Percentiles rank a stretch among this genome's conserved stretches.
Conservation (phyloP, 495 filamentous ascomycete genomes). For the Parachaetomium inaequale region DNA sequence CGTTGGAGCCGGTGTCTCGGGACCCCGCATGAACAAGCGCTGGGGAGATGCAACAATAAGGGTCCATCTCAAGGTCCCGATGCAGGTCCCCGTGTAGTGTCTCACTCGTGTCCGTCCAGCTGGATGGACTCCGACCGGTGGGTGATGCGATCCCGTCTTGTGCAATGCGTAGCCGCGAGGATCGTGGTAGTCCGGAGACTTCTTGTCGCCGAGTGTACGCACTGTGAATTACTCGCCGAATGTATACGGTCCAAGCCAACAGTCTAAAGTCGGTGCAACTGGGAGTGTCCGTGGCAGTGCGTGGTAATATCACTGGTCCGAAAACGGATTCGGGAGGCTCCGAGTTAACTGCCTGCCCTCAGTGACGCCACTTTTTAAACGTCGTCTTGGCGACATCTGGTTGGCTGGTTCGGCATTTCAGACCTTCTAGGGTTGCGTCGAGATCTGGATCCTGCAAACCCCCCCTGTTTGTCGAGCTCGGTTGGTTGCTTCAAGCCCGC, state of each 20-base stretch:
- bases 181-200: neutral
- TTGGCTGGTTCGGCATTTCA: constrained; percentile 3
- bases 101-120: neutral
- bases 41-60: neutral
- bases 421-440: neutral
- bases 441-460: neutral
- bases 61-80: neutral
- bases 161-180: neutral
- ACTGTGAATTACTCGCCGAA: too few species aligned
- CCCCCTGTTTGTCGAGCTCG: neutral
- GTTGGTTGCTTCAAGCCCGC: neutral
- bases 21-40: neutral
- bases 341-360: too few species aligned
- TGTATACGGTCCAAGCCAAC: neutral
- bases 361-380: neutral
- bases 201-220: too few species aligned
- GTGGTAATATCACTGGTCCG: too few species aligned
- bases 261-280: too few species aligned
- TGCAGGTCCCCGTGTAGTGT: neutral
- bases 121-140: neutral
- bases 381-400: neutral
- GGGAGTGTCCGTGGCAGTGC: too few species aligned
- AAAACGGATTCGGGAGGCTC: neutral
- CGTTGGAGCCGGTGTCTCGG: neutral
- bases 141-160: neutral